Conservation (phyloP, 225 moss, liverwort and hornwort species). For the Polytrichum commune region DNA sequence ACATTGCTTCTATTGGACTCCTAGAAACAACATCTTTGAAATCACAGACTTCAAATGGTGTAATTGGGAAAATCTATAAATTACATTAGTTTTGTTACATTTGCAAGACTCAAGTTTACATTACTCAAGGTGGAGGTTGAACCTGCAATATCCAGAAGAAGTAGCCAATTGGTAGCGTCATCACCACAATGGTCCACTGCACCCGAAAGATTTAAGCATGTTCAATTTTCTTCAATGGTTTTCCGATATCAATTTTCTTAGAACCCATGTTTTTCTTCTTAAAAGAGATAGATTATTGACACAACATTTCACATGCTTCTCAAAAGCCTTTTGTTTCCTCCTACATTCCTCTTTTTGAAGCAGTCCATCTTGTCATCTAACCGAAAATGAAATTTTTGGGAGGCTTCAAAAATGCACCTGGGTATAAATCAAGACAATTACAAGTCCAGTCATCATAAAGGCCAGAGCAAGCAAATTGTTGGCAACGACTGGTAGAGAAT, state of each 20-base stretch:
- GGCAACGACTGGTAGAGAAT: constrained; percentile 73
- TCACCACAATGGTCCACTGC: constrained; percentile 72
- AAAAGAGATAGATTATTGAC: too few species aligned
- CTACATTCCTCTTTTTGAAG: too few species aligned
- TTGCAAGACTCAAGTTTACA: too few species aligned
- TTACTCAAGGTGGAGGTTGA: constrained; percentile 2
- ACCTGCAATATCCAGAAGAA: constrained; percentile 80
- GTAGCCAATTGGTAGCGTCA: constrained; percentile 64
- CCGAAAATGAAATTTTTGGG: background rate
- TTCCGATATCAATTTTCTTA: too few species aligned
- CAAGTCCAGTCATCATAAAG: constrained; percentile 66
- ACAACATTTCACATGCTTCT: too few species aligned
- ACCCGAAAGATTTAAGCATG: constrained; percentile 10
- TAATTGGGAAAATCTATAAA: too few species aligned
- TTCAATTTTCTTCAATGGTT: background rate
- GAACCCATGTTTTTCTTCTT: too few species aligned
- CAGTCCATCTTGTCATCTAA: background rate
- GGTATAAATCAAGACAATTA: constrained; percentile 68
- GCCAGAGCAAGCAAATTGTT: constrained; percentile 69
- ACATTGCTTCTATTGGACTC: too few species aligned
- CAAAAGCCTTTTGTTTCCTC: too few species aligned
- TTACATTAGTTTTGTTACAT: too few species aligned
- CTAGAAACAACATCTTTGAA: too few species aligned
- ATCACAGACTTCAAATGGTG: too few species aligned
- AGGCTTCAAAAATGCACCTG: constrained; percentile 44